Evolutionary conservation across 257 asterid species (phyloP), one percentile per base, ranked within the genome.

Genomic region (Solanum rostratum): DNA sequence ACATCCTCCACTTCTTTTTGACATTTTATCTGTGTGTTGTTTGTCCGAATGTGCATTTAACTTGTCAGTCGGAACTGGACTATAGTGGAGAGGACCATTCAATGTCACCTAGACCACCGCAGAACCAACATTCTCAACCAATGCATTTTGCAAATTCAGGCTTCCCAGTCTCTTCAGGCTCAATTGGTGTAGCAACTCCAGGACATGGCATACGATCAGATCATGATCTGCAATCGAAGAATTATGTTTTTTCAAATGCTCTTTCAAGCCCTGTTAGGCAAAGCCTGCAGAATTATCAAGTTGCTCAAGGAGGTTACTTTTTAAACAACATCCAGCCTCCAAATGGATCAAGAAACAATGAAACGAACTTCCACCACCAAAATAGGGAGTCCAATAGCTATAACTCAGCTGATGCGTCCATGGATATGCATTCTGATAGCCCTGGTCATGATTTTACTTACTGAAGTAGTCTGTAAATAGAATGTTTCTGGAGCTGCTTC

Each of bases 381-480:
- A 88, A 82, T 74, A 81, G 88, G 82, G 90, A 86, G 49, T 54
- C 90, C 29, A 88, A 86, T 81, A 84, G 60, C 49, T 78, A 55
- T 59, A 88, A 78, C 86, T 86, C 86, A 60, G 86, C 81, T 11
- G 92, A 90, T 82, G 84, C 89, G 33, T 80, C 84, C 85, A 90
- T 90, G 92, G 91, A 90, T 80, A 90, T 90, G 91, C 92, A 88
- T 86, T 87, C 90, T 30, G 91, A 90, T 84, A 88, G 87, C 81
- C 86, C 89, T 14, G 85, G 71, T 68, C 89, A 80, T 70, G 86
- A 84, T 74, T 85, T 86, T 83, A 60, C 84, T 37, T 88, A 78
- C 69, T 88, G 74, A 85, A 81, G 66, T 59, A 37, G 60, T 70
- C 65, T 59, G 84, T 33, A 80, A 53, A 46, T 62, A 68, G 22